These are phyloP conservation scores for Podospora tetraspora DNA, from an alignment of 495 filamentous ascomycete species.

Conservation along the genomic window DNA sequence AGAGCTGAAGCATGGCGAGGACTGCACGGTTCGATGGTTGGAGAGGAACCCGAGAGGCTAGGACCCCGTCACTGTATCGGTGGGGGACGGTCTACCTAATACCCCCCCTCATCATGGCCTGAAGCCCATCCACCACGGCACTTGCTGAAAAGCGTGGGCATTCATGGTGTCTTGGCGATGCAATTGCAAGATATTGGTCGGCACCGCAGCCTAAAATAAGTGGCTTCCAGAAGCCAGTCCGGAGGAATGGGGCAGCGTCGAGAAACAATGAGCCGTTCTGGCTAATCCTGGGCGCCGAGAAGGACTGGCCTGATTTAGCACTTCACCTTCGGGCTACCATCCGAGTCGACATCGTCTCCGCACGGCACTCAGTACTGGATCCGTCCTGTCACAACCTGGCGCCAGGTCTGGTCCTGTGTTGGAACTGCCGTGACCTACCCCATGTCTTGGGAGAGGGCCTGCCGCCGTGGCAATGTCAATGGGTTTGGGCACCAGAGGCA, in stretches of 20 bases:
- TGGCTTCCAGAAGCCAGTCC: background rate
- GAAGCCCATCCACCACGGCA: background rate
- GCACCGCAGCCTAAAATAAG: background rate
- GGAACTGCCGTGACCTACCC: background rate
- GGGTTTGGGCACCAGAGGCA: background rate
- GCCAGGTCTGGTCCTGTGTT: background rate
- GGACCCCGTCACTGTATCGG: background rate
- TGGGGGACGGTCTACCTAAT: background rate
- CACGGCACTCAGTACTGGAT: background rate
- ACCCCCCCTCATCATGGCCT: background rate
- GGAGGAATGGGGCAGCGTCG: background rate
- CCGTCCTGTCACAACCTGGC: background rate
- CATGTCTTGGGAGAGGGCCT: background rate
- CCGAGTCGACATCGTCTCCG: background rate
- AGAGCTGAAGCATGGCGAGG: slow-evolving; percentile 24
- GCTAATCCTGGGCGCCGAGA: background rate
- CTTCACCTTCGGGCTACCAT: background rate
- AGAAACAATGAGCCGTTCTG: background rate
- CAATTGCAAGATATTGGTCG: background rate
- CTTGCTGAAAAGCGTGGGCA: background rate
- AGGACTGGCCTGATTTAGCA: background rate
- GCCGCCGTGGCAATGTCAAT: background rate
- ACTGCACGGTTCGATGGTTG: background rate
- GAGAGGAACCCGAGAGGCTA: background rate
- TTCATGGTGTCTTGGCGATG: background rate